A percentile compares a stretch with the other conserved stretches of the same genome.
Conservation (phyloP, 495 filamentous ascomycete genomes). For the Aspergillus campestris region DNA sequence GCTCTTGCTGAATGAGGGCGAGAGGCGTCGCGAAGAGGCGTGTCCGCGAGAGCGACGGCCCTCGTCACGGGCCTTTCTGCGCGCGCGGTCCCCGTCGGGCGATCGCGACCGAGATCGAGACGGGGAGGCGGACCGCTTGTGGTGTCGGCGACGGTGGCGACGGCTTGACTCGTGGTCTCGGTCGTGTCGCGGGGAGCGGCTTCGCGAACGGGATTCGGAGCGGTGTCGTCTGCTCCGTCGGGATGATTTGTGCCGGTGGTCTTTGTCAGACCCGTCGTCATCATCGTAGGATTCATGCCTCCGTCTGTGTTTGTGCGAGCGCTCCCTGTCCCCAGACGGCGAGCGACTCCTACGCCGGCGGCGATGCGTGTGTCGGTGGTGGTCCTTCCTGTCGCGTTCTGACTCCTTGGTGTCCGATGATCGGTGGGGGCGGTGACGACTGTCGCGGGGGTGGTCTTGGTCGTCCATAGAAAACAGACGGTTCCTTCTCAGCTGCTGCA, state of each 20-base stretch:
- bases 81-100: constrained; percentile 1
- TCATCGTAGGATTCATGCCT: constrained; percentile 16
- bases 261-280: constrained; percentile 1
- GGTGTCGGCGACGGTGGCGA: constrained; percentile 17
- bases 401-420: constrained; percentile 7
- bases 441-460: constrained; percentile 12
- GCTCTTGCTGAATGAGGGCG: neutral
- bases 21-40: constrained; percentile 4
- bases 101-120: constrained; percentile 22
- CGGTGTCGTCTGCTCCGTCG: constrained; percentile 15
- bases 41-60: constrained; percentile 6
- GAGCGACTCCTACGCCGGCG: constrained; percentile 24
- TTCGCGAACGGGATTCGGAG: constrained; percentile 28
- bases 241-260: constrained; percentile 11
- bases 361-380: constrained; percentile 17
- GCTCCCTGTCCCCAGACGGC: constrained; percentile 20
- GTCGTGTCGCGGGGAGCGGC: constrained; percentile 23
- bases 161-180: constrained; percentile 12
- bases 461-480: constrained; percentile 22
- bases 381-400: constrained; percentile 11
- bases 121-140: constrained; percentile 16
- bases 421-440: constrained; percentile 8
- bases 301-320: constrained; percentile 19
- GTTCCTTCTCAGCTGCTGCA: constrained; percentile 41
- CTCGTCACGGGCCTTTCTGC: neutral